phyloP scores from a whole-genome alignment of 139 green algal species.

The Coelastrella sp. region DNA sequence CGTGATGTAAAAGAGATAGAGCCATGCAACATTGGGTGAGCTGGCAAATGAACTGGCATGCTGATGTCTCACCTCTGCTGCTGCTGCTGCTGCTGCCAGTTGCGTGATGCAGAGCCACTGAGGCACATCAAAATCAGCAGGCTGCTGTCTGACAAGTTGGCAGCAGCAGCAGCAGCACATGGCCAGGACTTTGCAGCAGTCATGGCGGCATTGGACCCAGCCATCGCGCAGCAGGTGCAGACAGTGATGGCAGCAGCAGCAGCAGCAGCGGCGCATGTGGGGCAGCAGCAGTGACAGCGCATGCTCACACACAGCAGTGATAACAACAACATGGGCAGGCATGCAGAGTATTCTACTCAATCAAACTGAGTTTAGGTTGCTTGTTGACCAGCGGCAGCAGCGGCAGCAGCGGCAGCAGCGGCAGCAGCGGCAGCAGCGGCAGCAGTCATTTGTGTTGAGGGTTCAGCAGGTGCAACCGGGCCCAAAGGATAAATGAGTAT shows the following conservation, averaged over 20 bases:
- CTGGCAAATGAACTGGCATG: too few relatives aligned
- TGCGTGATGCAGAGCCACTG: conserved; percentile 55
- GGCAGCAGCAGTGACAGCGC: background rate
- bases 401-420: background rate
- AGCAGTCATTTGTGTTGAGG: background rate
- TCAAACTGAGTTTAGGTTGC: too few relatives aligned
- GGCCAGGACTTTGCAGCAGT: conserved; percentile 40
- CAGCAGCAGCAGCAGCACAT: conserved; percentile 44
- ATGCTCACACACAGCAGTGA: too few relatives aligned
- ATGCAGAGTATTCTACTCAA: background rate
- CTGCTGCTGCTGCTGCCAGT: conserved; percentile 12
- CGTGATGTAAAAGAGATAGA: background rate
- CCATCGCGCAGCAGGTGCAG: conserved; percentile 39
- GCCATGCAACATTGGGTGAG: too few relatives aligned
- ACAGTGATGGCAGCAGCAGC: conserved; percentile 21
- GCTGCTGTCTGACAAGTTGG: conserved; percentile 47
- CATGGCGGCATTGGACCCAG: conserved; percentile 46
- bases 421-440: background rate
- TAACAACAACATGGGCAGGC: background rate
- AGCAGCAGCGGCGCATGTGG: background rate
- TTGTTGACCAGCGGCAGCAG: background rate
- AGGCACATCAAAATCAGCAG: conserved; percentile 28
- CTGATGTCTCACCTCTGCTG: background rate
- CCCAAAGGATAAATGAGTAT: too few relatives aligned
- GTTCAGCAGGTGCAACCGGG: too few relatives aligned